Conservation (phyloP, 1,284 basidiomycete genomes). For the Amylostereum areolatum region DNA sequence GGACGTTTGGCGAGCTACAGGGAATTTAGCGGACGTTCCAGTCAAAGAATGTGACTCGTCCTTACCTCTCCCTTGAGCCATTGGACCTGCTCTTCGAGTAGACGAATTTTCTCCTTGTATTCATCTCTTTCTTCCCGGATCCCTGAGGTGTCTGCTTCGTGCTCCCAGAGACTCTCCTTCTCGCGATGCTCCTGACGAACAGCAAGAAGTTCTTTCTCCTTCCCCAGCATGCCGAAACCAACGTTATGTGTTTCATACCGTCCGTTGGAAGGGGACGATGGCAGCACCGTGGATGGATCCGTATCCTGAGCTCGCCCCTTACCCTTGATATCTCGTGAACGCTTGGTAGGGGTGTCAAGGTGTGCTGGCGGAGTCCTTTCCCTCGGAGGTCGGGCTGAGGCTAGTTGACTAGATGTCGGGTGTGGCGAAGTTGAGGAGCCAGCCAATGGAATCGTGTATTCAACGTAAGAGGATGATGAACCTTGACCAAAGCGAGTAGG, state of each 20-base stretch:
- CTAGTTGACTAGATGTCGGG: not conserved
- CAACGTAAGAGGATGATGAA: slow-evolving; percentile 3
- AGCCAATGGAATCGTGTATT: slow-evolving; percentile 2
- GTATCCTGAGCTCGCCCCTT: slow-evolving; percentile 37
- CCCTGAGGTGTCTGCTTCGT: slow-evolving; percentile 17
- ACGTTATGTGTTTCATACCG: too few species aligned
- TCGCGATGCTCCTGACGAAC: slow-evolving; percentile 45
- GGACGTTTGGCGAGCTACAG: slow-evolving; percentile 46
- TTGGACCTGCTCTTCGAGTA: slow-evolving; percentile 62
- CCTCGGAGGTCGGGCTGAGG: too few species aligned
- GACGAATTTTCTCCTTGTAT: slow-evolving; percentile 59
- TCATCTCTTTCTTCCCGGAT: slow-evolving; percentile 33
- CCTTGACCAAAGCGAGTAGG: too few species aligned
- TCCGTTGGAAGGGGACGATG: too few species aligned
- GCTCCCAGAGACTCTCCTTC: slow-evolving; percentile 33
- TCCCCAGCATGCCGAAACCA: slow-evolving; percentile 26
- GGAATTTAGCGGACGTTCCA: not conserved
- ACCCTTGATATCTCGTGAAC: slow-evolving; percentile 32
- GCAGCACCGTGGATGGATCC: slow-evolving; percentile 9
- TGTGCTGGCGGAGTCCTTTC: too few species aligned
- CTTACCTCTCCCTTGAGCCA: slow-evolving; percentile 58
- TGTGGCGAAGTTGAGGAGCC: slow-evolving; percentile 8
- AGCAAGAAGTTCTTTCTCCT: slow-evolving; percentile 51
- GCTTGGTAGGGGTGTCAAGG: not conserved
- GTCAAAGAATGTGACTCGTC: not conserved